These are phyloP conservation scores for Leccinum fibrillosum DNA, from an alignment of 768 basidiomycete species.

Conservation along the genomic window DNA sequence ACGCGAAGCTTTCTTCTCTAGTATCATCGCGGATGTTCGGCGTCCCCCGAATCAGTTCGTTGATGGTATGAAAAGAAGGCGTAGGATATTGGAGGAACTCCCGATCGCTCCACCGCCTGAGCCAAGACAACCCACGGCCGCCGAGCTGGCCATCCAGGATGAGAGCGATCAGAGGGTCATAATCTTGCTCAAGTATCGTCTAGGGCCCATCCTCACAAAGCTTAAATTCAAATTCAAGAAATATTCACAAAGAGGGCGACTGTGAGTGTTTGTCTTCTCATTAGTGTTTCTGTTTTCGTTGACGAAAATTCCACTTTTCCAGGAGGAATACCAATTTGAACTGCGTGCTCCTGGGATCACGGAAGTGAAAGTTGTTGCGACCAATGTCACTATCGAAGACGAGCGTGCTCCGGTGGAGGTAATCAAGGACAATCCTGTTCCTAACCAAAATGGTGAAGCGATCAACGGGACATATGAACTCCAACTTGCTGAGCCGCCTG, in stretches of 20 bases:
- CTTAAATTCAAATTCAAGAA: too few species aligned
- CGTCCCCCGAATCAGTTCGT: constrained; percentile 85
- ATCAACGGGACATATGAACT: constrained; percentile 36
- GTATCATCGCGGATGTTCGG: constrained; percentile 63
- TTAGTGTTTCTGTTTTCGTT: too few species aligned
- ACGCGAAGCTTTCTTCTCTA: constrained; percentile 72
- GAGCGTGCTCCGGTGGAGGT: constrained; percentile 45
- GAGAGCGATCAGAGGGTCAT: constrained; percentile 77
- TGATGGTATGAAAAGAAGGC: constrained; percentile 81
- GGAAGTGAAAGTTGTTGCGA: constrained; percentile 36
- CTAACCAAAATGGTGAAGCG: constrained; percentile 24
- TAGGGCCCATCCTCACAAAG: too few species aligned
- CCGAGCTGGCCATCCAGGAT: constrained; percentile 78
- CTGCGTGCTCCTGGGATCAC: background rate
- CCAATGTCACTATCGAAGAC: constrained; percentile 36
- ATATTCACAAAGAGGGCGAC: too few species aligned
- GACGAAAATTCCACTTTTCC: too few species aligned
- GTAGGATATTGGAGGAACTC: constrained; percentile 68
- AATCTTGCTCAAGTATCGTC: constrained; percentile 50
- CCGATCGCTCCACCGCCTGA: constrained; percentile 89
- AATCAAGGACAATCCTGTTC: constrained; percentile 29
- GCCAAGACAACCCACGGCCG: constrained; percentile 74
- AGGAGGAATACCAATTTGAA: constrained; percentile 43
- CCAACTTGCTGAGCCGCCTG: constrained; percentile 19
- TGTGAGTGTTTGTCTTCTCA: too few species aligned